Conservation (phyloP, 2,329 filamentous ascomycete genomes). For the Aspergillus brunneoviolaceus region DNA sequence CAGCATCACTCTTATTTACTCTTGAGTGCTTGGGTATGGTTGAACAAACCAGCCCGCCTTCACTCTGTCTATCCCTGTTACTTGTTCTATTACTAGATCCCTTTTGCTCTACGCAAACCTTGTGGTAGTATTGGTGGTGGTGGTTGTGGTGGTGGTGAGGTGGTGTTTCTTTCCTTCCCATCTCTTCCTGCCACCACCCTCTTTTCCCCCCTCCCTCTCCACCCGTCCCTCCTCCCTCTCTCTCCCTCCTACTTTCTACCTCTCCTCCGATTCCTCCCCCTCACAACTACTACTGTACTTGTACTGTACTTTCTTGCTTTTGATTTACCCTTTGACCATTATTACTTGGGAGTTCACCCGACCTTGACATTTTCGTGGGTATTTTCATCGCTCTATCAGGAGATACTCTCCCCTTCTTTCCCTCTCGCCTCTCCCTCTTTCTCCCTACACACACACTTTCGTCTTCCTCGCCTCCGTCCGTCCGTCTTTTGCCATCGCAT, state of each 20-base stretch:
- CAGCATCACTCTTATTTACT: not conserved
- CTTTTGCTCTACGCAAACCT: not conserved
- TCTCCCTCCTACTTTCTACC: not conserved
- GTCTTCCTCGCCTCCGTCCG: not conserved
- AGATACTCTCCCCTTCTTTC: not conserved
- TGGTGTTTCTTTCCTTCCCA: constrained; percentile 6
- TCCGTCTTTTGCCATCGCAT: constrained; percentile 9
- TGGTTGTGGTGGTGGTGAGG: not conserved
- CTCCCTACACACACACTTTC: not conserved
- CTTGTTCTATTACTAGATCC: not conserved
- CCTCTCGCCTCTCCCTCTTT: not conserved
- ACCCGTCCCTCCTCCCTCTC: not conserved
- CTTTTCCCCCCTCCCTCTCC: constrained; percentile 6
- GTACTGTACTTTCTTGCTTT: not conserved
- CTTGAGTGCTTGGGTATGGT: constrained; percentile 1
- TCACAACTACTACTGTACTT: not conserved
- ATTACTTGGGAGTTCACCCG: not conserved
- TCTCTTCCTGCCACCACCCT: constrained; percentile 7
- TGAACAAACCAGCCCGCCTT: not conserved
- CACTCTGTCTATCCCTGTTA: not conserved
- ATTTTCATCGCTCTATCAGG: not conserved
- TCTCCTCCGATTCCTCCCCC: not conserved
- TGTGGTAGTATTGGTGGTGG: not conserved
- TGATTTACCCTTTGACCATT: not conserved
- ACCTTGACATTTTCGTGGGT: not conserved